Conservation (phyloP, 2,329 filamentous ascomycete species). For the Colletotrichum trifolii region DNA sequence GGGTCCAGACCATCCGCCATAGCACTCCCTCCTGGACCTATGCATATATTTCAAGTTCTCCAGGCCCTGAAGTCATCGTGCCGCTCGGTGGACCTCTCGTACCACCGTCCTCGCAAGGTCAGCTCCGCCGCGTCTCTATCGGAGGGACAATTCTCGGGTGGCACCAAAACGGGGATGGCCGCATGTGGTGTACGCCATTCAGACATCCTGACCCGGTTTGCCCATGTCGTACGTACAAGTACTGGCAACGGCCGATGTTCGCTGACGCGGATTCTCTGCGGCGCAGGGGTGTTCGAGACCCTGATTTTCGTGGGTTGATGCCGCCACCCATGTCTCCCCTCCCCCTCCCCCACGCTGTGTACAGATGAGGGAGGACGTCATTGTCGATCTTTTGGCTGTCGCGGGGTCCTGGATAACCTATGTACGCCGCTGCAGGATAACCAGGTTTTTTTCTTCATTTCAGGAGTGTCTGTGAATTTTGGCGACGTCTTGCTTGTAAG, state of each 20-base stretch:
- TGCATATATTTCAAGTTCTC: too few relatives aligned
- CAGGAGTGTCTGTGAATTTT: background rate
- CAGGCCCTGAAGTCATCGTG: too few relatives aligned
- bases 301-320: slow-evolving; percentile 15
- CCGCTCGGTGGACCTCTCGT: too few relatives aligned
- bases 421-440: slow-evolving; percentile 2
- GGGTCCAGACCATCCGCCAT: too few relatives aligned
- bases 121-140: too few relatives aligned
- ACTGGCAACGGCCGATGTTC: background rate
- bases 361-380: slow-evolving; percentile 28
- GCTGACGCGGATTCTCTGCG: slow-evolving; percentile 22
- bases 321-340: slow-evolving; percentile 10
- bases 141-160: too few relatives aligned
- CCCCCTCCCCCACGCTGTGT: slow-evolving; percentile 6
- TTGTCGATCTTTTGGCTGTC: slow-evolving; percentile 24
- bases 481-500: background rate
- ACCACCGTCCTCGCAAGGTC: too few relatives aligned
- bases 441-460: slow-evolving; percentile 7
- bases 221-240: background rate
- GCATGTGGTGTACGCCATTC: slow-evolving; percentile 1
- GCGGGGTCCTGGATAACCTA: slow-evolving; percentile 7
- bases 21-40: too few relatives aligned
- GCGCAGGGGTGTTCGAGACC: slow-evolving; percentile 23
- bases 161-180: background rate
- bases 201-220: too few relatives aligned